A percentile compares a stretch with the other conserved stretches of the same genome.
Conservation (phyloP, 345 rosid genomes). For the Hirschfeldia incana region DNA sequence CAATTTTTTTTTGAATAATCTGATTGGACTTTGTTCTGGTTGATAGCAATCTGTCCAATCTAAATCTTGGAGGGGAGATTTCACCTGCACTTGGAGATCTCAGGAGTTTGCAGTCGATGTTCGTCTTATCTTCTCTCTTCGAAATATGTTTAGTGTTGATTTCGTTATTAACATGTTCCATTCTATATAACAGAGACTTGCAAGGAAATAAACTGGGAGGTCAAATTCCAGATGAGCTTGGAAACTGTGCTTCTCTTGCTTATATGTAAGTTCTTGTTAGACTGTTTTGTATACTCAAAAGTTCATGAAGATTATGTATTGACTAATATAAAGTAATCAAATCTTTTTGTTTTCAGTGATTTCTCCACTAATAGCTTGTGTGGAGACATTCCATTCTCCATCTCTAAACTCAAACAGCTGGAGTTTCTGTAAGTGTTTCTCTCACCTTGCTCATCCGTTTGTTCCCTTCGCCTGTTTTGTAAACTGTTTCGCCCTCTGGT, state of each 20-base stretch:
- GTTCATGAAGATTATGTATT: not conserved
- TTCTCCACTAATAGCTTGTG: constrained; percentile 62
- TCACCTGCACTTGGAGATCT: constrained; percentile 84
- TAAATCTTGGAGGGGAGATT: constrained; percentile 88
- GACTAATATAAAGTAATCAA: not conserved
- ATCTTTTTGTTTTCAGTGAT: constrained; percentile 53
- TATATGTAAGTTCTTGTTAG: constrained; percentile 48
- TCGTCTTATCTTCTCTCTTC: not conserved
- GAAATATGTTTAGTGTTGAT: no score
- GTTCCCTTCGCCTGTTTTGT: not conserved
- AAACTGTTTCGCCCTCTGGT: not conserved
- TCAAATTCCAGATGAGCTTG: constrained; percentile 94
- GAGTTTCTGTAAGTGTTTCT: constrained; percentile 54
- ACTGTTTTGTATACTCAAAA: not conserved
- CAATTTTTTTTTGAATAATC: not conserved
- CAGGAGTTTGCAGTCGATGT: constrained; percentile 72
- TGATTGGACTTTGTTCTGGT: not conserved
- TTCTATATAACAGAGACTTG: constrained; percentile 57
- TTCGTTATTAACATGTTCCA: no score
- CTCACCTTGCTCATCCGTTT: not conserved
- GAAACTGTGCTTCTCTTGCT: constrained; percentile 69
- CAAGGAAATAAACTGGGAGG: constrained; percentile 76
- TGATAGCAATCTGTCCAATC: constrained; percentile 71
- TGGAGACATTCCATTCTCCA: constrained; percentile 91
- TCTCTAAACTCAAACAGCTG: constrained; percentile 79